Evolutionary conservation across 2,329 filamentous ascomycete genomes (phyloP).

Genomic region (Aspergillus aculeatus): DNA sequence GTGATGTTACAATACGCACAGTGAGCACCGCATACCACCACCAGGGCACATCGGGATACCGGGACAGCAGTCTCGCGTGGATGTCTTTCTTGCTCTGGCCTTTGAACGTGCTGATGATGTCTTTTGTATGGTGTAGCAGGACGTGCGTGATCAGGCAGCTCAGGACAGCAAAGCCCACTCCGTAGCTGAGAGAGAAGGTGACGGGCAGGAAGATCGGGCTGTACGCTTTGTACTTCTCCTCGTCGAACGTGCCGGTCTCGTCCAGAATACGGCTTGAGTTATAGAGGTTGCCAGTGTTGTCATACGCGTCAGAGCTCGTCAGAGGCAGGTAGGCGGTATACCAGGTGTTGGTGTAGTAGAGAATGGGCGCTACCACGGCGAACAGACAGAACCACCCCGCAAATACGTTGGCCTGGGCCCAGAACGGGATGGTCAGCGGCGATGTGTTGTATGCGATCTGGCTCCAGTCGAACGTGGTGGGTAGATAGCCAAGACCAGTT

Average conservation of each 20-base stretch:
- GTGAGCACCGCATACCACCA: conserved; percentile 42
- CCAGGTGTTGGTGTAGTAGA: conserved; percentile 34
- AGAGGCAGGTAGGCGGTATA: conserved; percentile 30
- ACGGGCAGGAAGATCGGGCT: conserved; percentile 61
- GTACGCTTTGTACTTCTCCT: conserved; percentile 58
- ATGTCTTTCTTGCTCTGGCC: conserved; percentile 36
- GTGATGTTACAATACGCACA: conserved; percentile 5
- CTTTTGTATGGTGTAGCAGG: conserved; percentile 21
- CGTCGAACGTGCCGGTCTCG: conserved; percentile 52
- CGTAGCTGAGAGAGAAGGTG: conserved; percentile 53
- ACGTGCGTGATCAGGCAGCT: conserved; percentile 43
- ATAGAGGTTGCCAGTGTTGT: conserved; percentile 53
- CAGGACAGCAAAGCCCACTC: conserved; percentile 63
- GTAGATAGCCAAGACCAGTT: conserved; percentile 48
- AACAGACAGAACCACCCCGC: conserved; percentile 38
- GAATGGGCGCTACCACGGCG: conserved; percentile 34
- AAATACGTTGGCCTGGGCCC: conserved; percentile 42
- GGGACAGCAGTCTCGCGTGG: conserved; percentile 37
- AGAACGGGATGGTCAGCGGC: conserved; percentile 33
- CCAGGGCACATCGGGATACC: conserved; percentile 36
- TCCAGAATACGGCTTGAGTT: conserved; percentile 58
- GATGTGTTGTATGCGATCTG: conserved; percentile 29
- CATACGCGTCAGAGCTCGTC: conserved; percentile 30
- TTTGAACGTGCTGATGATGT: conserved; percentile 20
- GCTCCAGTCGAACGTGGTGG: conserved; percentile 55